These are phyloP conservation scores for Blastobotrys serpentis DNA, from an alignment of 1,139 yeast species.

Conservation along the genomic window DNA sequence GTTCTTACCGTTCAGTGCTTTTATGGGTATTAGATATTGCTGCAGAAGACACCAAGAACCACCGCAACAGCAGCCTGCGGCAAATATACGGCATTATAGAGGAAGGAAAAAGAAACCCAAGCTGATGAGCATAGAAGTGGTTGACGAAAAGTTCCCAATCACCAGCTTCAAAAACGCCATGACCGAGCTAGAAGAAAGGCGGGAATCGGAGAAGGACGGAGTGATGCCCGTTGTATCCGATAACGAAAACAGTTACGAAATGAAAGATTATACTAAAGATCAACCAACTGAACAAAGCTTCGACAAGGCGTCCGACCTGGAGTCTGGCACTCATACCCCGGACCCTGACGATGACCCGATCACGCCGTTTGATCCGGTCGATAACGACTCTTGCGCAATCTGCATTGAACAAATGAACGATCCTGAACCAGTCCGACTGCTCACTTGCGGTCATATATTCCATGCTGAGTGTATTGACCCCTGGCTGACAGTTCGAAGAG, in stretches of 20 bases:
- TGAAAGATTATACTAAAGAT: constrained; percentile 10
- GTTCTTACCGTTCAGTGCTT: constrained; percentile 32
- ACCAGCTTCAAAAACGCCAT: constrained; percentile 52
- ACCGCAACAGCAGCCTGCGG: constrained; percentile 19
- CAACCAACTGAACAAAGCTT: constrained; percentile 16
- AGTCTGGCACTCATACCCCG: constrained; percentile 17
- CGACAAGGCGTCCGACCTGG: constrained; percentile 23
- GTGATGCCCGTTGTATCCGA: not conserved
- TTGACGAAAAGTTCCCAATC: constrained; percentile 63
- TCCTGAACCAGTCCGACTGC: constrained; percentile 65
- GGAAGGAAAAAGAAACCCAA: constrained; percentile 33
- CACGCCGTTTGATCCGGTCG: constrained; percentile 25
- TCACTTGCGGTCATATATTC: constrained; percentile 82
- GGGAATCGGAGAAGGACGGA: constrained; percentile 13
- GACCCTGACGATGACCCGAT: constrained; percentile 13
- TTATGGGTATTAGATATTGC: constrained; percentile 39
- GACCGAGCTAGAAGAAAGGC: constrained; percentile 13
- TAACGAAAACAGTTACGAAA: not conserved
- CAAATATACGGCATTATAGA: constrained; percentile 20
- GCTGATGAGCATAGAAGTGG: constrained; percentile 56
- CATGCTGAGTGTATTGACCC: constrained; percentile 80
- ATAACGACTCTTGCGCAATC: constrained; percentile 69
- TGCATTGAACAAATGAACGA: constrained; percentile 68
- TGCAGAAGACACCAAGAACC: constrained; percentile 33
- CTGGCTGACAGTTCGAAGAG: constrained; percentile 73